A percentile compares a stretch with the other conserved stretches of the same genome.
These are phyloP conservation scores for Aspergillus aculeatinus DNA, from an alignment of 2,329 filamentous ascomycete species.

Conservation along the genomic window DNA sequence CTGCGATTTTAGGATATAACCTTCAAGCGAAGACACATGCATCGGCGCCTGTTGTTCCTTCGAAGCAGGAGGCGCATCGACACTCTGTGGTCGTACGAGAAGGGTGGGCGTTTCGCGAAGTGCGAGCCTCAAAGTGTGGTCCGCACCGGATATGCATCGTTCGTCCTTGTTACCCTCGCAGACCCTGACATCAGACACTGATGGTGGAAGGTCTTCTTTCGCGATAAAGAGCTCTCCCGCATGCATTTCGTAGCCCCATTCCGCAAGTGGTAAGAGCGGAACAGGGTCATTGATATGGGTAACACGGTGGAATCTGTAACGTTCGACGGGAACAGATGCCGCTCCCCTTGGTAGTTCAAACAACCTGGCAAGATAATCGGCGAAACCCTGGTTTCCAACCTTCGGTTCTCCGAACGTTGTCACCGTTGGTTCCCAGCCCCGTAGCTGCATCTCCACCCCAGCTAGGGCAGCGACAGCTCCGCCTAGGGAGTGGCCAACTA, in stretches of 20 bases:
- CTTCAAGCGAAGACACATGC: background rate
- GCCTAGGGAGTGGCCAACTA: slow-evolving; percentile 89
- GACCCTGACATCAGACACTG: slow-evolving; percentile 63
- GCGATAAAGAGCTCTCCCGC: slow-evolving; percentile 84
- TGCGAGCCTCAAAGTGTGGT: slow-evolving; percentile 21
- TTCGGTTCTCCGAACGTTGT: slow-evolving; percentile 92
- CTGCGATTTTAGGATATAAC: background rate
- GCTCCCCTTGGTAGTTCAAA: slow-evolving; percentile 42
- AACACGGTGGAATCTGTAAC: slow-evolving; percentile 65
- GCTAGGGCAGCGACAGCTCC: slow-evolving; percentile 89
- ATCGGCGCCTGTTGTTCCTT: background rate
- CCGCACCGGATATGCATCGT: slow-evolving; percentile 66
- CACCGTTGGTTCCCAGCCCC: slow-evolving; percentile 73
- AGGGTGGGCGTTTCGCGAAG: slow-evolving; percentile 4
- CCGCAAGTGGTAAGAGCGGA: slow-evolving; percentile 76
- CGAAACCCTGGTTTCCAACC: slow-evolving; percentile 56
- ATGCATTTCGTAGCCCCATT: slow-evolving; percentile 87
- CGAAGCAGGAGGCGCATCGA: background rate
- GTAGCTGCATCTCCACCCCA: slow-evolving; percentile 72
- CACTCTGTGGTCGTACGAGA: background rate
- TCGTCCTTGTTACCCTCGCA: slow-evolving; percentile 73
- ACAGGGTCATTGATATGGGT: slow-evolving; percentile 88
- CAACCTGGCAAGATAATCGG: slow-evolving; percentile 53
- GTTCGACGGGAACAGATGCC: slow-evolving; percentile 14
- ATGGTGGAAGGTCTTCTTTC: slow-evolving; percentile 68